A percentile compares a stretch with the other conserved stretches of the same genome.
These are phyloP conservation scores for Saturnispora hagleri DNA, from an alignment of 805 yeast genomes.

Conservation along the genomic window DNA sequence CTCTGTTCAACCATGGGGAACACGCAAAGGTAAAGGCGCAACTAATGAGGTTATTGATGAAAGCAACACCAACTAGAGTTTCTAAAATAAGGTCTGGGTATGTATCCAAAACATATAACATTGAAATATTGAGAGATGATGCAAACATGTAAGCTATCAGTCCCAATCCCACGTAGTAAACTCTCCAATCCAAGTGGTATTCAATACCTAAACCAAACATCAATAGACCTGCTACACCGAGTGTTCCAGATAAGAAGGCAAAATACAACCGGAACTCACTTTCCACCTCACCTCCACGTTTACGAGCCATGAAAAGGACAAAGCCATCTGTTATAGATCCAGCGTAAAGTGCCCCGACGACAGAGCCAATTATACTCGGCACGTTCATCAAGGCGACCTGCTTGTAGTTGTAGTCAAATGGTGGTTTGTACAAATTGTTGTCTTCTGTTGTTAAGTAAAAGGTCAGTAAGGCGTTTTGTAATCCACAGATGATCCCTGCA, in stretches of 20 bases:
- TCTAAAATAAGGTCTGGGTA: slow-evolving; percentile 60
- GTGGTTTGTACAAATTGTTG: slow-evolving; percentile 48
- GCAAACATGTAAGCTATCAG: slow-evolving; percentile 62
- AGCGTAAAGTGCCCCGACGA: slow-evolving; percentile 57
- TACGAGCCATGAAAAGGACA: slow-evolving; percentile 55
- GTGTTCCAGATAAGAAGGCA: slow-evolving; percentile 44
- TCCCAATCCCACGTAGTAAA: slow-evolving; percentile 51
- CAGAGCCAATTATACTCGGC: slow-evolving; percentile 59
- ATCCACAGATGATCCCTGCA: slow-evolving; percentile 68
- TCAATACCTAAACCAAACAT: slow-evolving; percentile 61
- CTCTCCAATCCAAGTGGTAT: slow-evolving; percentile 40
- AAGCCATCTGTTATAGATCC: slow-evolving; percentile 56
- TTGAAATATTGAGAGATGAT: slow-evolving; percentile 57
- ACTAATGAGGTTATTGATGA: slow-evolving; percentile 54
- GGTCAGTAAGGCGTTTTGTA: slow-evolving; percentile 64
- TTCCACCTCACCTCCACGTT: slow-evolving; percentile 50
- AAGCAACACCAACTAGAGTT: slow-evolving; percentile 55
- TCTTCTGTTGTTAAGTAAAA: slow-evolving; percentile 70
- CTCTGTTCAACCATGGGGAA: slow-evolving; percentile 47
- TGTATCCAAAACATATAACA: slow-evolving; percentile 57
- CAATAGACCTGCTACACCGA: slow-evolving; percentile 51
- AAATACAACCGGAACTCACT: slow-evolving; percentile 57
- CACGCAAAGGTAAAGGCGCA: slow-evolving; percentile 61
- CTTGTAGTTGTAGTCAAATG: slow-evolving; percentile 53
- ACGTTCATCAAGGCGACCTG: slow-evolving; percentile 72